Percentiles rank a stretch among this genome's conserved stretches.
Conservation (phyloP, 2,329 filamentous ascomycete genomes). For the Ceratocystis huliohia region DNA sequence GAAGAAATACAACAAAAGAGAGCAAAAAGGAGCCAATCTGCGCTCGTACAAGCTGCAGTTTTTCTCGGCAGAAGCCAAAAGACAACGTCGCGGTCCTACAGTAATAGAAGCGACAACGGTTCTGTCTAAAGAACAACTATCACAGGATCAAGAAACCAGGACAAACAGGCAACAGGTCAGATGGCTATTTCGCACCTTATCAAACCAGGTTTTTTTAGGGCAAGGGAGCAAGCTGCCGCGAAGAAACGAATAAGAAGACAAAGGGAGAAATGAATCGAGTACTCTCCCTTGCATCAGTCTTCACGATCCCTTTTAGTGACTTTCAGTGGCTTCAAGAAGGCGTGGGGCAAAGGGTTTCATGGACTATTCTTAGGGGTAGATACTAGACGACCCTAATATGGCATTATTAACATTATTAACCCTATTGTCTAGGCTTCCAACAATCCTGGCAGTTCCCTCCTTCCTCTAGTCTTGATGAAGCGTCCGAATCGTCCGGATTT, state of each 20-base stretch:
- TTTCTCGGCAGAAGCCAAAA: neutral
- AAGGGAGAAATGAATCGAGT: neutral
- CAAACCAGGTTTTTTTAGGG: neutral
- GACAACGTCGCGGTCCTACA: neutral
- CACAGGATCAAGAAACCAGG: neutral
- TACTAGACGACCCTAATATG: neutral
- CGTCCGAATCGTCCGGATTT: neutral
- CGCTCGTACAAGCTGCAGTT: neutral
- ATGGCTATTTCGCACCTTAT: neutral
- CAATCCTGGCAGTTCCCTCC: neutral
- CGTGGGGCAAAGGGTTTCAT: conserved; percentile 7
- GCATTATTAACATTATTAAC: neutral
- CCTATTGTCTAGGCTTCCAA: neutral
- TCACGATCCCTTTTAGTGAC: conserved; percentile 5
- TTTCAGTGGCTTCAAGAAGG: neutral
- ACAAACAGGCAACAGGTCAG: too few relatives aligned
- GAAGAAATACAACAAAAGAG: neutral
- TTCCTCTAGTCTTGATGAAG: neutral
- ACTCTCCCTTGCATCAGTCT: neutral
- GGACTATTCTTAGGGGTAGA: neutral
- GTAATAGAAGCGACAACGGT: neutral
- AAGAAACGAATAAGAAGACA: neutral
- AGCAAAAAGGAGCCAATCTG: neutral
- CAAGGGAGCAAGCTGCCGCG: neutral
- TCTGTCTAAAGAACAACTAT: conserved; percentile 9